phyloP scores from a whole-genome alignment of 441 rosid species.

The Cnidoscolus chayamansa region DNA sequence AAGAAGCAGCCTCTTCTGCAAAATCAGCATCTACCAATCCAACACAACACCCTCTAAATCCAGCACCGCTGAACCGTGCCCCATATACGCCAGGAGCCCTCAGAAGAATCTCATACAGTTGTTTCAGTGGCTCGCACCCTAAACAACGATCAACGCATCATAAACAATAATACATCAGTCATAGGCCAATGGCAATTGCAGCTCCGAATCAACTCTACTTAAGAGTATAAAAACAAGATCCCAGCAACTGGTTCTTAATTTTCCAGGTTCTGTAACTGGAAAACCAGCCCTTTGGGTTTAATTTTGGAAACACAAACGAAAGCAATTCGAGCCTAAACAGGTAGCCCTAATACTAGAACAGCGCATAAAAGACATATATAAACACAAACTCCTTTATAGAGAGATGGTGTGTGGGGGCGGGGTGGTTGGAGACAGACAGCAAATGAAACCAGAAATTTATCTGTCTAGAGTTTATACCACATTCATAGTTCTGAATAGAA shows the following conservation, averaged over 20 bases:
- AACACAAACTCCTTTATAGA: not conserved
- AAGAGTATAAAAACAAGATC: not conserved
- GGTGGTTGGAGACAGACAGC: not conserved
- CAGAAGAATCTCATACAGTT: conserved; percentile 63
- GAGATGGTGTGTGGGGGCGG: not conserved
- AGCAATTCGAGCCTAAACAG: not conserved
- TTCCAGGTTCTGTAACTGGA: no score
- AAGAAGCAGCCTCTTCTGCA: conserved; percentile 64
- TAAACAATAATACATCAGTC: not conserved
- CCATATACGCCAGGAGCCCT: conserved; percentile 78
- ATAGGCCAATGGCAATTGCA: not conserved
- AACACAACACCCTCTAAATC: conserved; percentile 89
- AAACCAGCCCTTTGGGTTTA: not conserved
- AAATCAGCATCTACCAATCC: conserved; percentile 59
- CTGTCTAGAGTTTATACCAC: conserved; percentile 44
- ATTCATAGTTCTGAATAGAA: conserved; percentile 87
- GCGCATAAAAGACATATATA: not conserved
- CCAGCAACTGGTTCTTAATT: not conserved
- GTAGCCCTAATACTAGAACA: not conserved
- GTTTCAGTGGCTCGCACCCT: conserved; percentile 84
- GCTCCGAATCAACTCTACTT: not conserved
- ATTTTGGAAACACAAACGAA: not conserved
- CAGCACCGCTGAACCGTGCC: conserved; percentile 92
- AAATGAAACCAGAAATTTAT: not conserved
- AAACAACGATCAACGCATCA: conserved; percentile 16